Evolutionary conservation across 441 rosid species (phyloP).

Genomic region (Gossypium gossypioides): DNA sequence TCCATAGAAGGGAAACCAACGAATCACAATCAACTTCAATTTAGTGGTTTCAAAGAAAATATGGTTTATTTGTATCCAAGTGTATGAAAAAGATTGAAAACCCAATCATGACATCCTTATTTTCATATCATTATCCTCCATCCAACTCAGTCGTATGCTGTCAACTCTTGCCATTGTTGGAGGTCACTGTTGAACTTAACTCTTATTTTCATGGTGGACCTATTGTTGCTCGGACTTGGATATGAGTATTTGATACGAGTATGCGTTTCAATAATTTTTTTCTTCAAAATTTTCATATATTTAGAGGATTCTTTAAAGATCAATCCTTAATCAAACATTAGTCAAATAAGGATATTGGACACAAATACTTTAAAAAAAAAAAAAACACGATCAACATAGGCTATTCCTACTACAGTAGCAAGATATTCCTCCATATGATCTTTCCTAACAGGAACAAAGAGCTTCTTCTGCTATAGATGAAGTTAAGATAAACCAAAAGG

Average conservation of each 20-base stretch:
- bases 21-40: slow-evolving; percentile 6
- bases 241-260: not conserved
- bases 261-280: not conserved
- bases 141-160: not conserved
- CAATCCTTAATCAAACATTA: not conserved
- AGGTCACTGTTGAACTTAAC: slow-evolving; percentile 22
- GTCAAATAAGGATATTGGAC: not conserved
- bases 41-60: not conserved
- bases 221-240: not conserved
- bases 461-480: not conserved
- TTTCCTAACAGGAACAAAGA: not conserved
- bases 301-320: not conserved
- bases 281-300: not conserved
- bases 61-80: not conserved
- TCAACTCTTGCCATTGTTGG: slow-evolving; percentile 25
- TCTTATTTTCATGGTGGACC: slow-evolving; percentile 28
- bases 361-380: not conserved
- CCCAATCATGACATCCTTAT: slow-evolving; percentile 8
- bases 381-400: not conserved
- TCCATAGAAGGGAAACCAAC: slow-evolving; percentile 4
- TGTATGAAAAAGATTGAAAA: not conserved
- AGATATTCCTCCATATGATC: not conserved
- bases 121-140: not conserved
- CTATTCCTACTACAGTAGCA: not conserved
- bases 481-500: not conserved